Conservation (phyloP, 768 basidiomycete genomes). For the Exsudoporus frostii region DNA sequence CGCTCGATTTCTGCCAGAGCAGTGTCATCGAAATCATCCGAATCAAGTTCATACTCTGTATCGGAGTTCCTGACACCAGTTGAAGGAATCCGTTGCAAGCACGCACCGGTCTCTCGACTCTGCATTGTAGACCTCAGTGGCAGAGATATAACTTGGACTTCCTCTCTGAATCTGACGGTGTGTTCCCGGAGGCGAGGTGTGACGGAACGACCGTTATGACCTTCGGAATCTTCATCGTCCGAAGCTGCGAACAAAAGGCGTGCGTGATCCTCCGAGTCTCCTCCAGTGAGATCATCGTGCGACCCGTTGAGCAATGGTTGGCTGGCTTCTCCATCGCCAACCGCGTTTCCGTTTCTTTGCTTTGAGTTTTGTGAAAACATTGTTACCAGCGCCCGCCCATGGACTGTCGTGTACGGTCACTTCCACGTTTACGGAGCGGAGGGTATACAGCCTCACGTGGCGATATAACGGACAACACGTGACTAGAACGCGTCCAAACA, state of each 20-base stretch:
- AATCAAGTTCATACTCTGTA: constrained; percentile 80
- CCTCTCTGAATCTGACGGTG: constrained; percentile 62
- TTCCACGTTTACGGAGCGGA: not conserved
- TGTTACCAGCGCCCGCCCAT: constrained; percentile 18
- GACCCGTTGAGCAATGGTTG: constrained; percentile 57
- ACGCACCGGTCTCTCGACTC: constrained; percentile 81
- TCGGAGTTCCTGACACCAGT: constrained; percentile 6
- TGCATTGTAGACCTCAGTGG: constrained; percentile 67
- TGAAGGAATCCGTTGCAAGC: constrained; percentile 16
- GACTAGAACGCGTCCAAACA: constrained; percentile 7
- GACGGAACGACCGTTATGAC: constrained; percentile 31
- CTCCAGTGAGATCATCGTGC: constrained; percentile 37
- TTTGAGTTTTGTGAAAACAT: constrained; percentile 33
- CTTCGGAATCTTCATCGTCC: constrained; percentile 54
- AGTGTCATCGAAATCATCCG: constrained; percentile 72
- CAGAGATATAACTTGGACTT: constrained; percentile 65
- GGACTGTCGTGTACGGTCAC: constrained; percentile 5
- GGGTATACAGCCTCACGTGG: constrained; percentile 6
- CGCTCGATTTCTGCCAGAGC: constrained; percentile 30
- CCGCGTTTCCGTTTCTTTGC: constrained; percentile 26
- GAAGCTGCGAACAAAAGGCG: constrained; percentile 51
- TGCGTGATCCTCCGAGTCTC: constrained; percentile 18
- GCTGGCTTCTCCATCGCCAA: constrained; percentile 39
- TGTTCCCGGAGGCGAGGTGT: constrained; percentile 39
- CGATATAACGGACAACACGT: constrained; percentile 17